Percentiles rank a stretch among this genome's conserved stretches.
Conservation (phyloP, 1,139 yeast genomes). For the Lodderomyces theae region DNA sequence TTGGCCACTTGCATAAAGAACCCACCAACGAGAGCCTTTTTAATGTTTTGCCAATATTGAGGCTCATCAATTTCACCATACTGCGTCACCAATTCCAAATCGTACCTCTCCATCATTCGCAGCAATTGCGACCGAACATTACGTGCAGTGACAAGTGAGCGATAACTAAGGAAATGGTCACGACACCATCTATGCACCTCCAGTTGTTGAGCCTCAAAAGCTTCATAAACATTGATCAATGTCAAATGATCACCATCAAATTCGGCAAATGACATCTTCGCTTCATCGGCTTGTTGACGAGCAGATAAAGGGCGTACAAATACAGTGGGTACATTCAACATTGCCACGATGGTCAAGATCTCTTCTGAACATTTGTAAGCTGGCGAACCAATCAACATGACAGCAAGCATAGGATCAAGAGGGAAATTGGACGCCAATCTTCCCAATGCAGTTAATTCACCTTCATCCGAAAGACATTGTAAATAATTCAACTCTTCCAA, state of each 20-base stretch:
- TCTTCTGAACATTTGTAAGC: constrained; percentile 87
- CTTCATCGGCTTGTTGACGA: constrained; percentile 87
- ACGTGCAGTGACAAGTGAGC: constrained; percentile 81
- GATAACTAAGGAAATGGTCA: constrained; percentile 77
- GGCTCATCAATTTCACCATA: constrained; percentile 69
- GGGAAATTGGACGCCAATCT: constrained; percentile 91
- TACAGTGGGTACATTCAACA: constrained; percentile 90
- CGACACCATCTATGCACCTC: constrained; percentile 86
- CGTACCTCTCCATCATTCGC: constrained; percentile 79
- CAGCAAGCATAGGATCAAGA: constrained; percentile 92
- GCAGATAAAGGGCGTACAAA: constrained; percentile 91
- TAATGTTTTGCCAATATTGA: constrained; percentile 68
- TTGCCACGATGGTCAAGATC: constrained; percentile 81
- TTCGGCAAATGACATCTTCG: constrained; percentile 84
- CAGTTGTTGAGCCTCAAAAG: constrained; percentile 64
- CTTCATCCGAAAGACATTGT: constrained; percentile 88
- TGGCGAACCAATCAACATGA: constrained; percentile 84
- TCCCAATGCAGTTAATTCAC: constrained; percentile 85
- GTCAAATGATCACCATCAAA: constrained; percentile 96
- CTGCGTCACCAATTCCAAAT: constrained; percentile 68
- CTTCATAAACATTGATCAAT: constrained; percentile 82
- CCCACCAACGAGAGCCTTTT: constrained; percentile 88
- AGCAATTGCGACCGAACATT: constrained; percentile 82
- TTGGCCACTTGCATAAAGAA: constrained; percentile 98
- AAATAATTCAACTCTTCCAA: constrained; percentile 90